These are phyloP conservation scores for Hypoxylon sp. DNA, from an alignment of 2,329 filamentous ascomycete species.

Conservation along the genomic window DNA sequence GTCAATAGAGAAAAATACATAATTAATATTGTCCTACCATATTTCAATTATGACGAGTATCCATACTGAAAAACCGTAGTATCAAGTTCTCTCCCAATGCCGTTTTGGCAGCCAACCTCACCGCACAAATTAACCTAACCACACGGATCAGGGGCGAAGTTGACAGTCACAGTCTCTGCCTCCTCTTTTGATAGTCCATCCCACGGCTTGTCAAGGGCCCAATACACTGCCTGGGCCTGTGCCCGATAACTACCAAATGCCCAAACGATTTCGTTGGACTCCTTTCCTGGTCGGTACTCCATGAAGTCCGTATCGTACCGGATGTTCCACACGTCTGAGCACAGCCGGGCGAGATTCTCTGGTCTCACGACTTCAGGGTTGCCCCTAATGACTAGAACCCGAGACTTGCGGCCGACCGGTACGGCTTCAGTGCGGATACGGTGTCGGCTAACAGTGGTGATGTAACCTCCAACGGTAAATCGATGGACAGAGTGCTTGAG, in stretches of 20 bases:
- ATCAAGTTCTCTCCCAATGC: neutral
- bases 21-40: neutral
- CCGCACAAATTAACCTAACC: neutral
- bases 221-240: slow-evolving; percentile 12
- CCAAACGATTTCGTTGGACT: slow-evolving; percentile 23
- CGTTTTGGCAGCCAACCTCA: neutral
- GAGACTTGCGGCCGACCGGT: neutral
- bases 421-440: neutral
- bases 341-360: neutral
- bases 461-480: slow-evolving; percentile 12
- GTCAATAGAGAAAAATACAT: neutral
- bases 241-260: slow-evolving; percentile 27
- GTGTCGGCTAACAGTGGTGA: slow-evolving; percentile 1
- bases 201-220: neutral
- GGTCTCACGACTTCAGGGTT: slow-evolving; percentile 18
- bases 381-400: slow-evolving; percentile 25
- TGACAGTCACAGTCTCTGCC: neutral
- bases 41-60: neutral
- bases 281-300: neutral
- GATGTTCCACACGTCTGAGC: slow-evolving; percentile 7
- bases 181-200: neutral
- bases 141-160: slow-evolving; percentile 18
- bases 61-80: neutral
- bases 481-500: neutral
- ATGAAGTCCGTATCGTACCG: slow-evolving; percentile 22